Base-by-base conservation (phyloP, 2,329 filamentous ascomycete species). In the Ramichloridium luteum region DNA sequence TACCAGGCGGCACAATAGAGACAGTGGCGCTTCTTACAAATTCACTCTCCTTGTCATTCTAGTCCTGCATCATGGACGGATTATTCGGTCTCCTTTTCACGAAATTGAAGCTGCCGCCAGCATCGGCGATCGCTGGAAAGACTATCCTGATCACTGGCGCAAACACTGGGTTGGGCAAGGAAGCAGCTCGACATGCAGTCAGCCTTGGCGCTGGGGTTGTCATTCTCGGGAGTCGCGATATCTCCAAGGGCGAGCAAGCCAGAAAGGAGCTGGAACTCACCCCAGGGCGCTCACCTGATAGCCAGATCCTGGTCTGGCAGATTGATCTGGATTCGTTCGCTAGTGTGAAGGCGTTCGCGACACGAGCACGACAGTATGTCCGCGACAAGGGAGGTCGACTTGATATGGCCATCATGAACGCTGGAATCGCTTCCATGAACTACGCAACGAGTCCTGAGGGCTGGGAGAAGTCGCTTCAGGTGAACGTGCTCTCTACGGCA, bases 401-500 rank as follows among this genome's bases (percentile, higher is more conserved):
- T 11, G 54, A 58, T 27, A 44, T 56, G 20, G 52, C 43, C 9
- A 38, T 59, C 4, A 30, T 58, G 13, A 59, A 59, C 31, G 56
- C 56, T 13, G 33, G 33, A 6, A 13, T 31, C n/a, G 17, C 13
- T 23, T 17, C 33, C 10, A 22, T 16, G 16, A 27, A 13, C 11
- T 35, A 20, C 10, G 47, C 48, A 2, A 29, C 22, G 3, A 46
- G 47, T 2, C 30, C 27, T 12, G 38, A 53, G 34, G 55, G 54
- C 16, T 58, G 50, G 49, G 56, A 59, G 38, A 48, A 54, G 25
- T 64, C 59, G 2, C 40, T 75, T 5, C 70, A 75, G 45, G 65
- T 73, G 37, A 74, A 74, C 44, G 58, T 64, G 1, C 51, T 75
- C 2, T 68, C 68, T 2, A 74, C 68, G n/a, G n/a, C n/a, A n/a